Base-by-base conservation (phyloP, 805 yeast species). In the Priceomyces medius region DNA sequence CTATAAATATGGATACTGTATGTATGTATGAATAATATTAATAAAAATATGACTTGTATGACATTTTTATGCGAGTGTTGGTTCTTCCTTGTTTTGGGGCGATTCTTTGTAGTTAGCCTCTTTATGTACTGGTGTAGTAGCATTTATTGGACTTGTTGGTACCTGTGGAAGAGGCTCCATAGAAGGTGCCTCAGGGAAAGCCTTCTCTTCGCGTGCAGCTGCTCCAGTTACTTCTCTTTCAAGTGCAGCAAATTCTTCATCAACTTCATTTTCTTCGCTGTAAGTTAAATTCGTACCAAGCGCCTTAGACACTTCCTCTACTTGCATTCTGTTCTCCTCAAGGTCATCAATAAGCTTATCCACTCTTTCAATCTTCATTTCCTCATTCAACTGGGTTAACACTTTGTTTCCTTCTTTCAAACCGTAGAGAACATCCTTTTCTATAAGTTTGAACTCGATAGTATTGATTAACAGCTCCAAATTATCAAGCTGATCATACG, bases 401-500 rank as follows among this genome's bases (percentile, higher is more conserved):
- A 88, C 87, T 38, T 73, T 65, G 55, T 85, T 89, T 18, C 99
- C 98, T 49, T 84, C 82, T 50, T 81, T 74, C 21, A 93, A 67
- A 0, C 97, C 97, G 44, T 76, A 76, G 3, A 90, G 50, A 31
- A 93, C 89, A 53, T 89, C 96, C 47, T 81, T 80, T 58, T 93
- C 98, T 23, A 93, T 81, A 43, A 88, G 65, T 54, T 95, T 91
- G 66, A 88, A 89, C 62, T 93, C 98, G 27, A 93, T 85, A 7
- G 82, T 82, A 17, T 81, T 76, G 7, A 88, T 84, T 59, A 93
- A 75, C 45, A 79, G 76, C 59, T 91, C 97, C 27, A 93, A 62
- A 28, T 85, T 84, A 42, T 81, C 83, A 21, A 90, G 68, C 62
- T 93, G 99, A 32, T 76, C 79, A 28, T 81, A 84, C 0, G 96